Conservation (phyloP, 768 basidiomycete genomes). For the Mycena pura region DNA sequence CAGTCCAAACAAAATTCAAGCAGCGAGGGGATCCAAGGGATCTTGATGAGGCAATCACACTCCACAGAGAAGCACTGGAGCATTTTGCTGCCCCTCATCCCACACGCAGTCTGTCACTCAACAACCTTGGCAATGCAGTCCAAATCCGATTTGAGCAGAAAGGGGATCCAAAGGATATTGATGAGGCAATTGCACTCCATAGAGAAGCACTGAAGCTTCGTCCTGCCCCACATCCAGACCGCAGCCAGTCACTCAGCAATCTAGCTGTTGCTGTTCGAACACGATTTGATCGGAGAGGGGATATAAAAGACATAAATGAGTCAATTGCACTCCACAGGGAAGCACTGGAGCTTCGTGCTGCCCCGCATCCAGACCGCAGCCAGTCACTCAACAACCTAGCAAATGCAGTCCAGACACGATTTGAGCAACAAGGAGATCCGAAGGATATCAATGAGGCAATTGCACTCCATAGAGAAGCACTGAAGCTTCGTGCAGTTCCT, state of each 20-base stretch:
- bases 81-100: conserved; percentile 24
- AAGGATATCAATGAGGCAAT: conserved; percentile 36
- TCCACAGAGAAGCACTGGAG: conserved; percentile 30
- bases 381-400: conserved; percentile 18
- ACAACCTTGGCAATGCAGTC: conserved; percentile 19
- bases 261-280: too few species aligned
- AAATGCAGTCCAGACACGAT: conserved; percentile 23
- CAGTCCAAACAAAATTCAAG: conserved; percentile 29
- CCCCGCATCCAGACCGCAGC: neutral
- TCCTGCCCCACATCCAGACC: conserved; percentile 19
- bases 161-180: too few species aligned
- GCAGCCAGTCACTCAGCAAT: too few species aligned
- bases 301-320: too few species aligned
- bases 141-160: conserved; percentile 27
- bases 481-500: conserved; percentile 27
- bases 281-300: too few species aligned
- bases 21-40: conserved; percentile 35
- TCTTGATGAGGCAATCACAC: conserved; percentile 34
- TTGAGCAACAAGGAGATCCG: conserved; percentile 34
- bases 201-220: too few species aligned
- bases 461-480: conserved; percentile 28
- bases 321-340: too few species aligned
- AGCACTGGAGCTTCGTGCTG: too few species aligned
- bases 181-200: too few species aligned
- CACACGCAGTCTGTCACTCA: neutral